Conservation (phyloP, 2,329 filamentous ascomycete genomes). For the Diaporthe aspalathi region DNA sequence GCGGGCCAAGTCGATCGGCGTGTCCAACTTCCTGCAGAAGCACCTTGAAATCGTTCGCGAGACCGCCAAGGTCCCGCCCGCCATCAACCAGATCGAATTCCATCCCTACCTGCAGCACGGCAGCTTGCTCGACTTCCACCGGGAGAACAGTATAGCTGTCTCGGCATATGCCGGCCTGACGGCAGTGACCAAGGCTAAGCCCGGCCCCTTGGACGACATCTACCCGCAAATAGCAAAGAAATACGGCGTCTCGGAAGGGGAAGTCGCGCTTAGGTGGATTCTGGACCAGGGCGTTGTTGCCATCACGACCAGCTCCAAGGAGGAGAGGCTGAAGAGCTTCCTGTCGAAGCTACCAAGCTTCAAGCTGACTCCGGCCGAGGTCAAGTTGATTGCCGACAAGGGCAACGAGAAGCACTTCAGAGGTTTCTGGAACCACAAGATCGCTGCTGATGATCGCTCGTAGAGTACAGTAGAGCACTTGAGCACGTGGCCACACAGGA, state of each 20-base stretch:
- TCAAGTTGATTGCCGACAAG: slow-evolving; percentile 64
- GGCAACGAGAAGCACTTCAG: slow-evolving; percentile 72
- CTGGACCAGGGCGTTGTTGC: slow-evolving; percentile 70
- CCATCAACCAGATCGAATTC: slow-evolving; percentile 84
- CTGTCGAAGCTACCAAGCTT: slow-evolving; percentile 63
- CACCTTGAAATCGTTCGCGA: slow-evolving; percentile 67
- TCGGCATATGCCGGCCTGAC: slow-evolving; percentile 47
- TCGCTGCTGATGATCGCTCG: slow-evolving; percentile 60
- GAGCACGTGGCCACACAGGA: background rate
- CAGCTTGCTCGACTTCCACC: slow-evolving; percentile 52
- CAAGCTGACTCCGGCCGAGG: slow-evolving; percentile 69
- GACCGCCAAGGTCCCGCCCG: slow-evolving; percentile 71
- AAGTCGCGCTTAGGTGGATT: slow-evolving; percentile 66
- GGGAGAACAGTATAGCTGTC: slow-evolving; percentile 52
- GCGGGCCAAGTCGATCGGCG: slow-evolving; percentile 76
- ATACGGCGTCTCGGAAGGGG: slow-evolving; percentile 64
- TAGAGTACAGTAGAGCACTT: background rate
- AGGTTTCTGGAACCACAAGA: slow-evolving; percentile 67
- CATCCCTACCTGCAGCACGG: slow-evolving; percentile 80
- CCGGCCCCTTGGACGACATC: slow-evolving; percentile 64
- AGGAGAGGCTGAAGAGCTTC: slow-evolving; percentile 68
- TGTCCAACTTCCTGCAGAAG: slow-evolving; percentile 76
- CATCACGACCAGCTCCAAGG: slow-evolving; percentile 70
- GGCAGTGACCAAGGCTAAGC: slow-evolving; percentile 57
- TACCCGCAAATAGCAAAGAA: slow-evolving; percentile 61